Percentiles rank a stretch among this genome's conserved stretches.
Evolutionary conservation across 805 yeast genomes (phyloP).

Genomic region (Nakazawaea holstii): DNA sequence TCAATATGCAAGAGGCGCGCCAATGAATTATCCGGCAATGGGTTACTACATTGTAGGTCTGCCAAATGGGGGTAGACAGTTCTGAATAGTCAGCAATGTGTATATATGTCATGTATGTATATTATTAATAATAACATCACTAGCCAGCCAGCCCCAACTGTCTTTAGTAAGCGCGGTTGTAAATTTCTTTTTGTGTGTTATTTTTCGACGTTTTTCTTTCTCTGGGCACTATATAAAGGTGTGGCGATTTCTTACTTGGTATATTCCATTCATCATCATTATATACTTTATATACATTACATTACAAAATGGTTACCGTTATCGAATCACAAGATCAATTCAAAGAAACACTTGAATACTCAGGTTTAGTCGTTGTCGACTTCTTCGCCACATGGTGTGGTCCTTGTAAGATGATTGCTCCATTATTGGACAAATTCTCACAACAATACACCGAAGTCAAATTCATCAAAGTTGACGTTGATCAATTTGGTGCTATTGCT

Average conservation of each 20-base stretch:
- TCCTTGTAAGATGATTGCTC: slow-evolving; percentile 97
- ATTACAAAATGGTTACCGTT: slow-evolving; percentile 43
- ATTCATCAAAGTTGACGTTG: slow-evolving; percentile 91
- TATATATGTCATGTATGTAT: background rate
- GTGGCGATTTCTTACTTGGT: background rate
- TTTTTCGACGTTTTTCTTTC: background rate
- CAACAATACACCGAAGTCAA: slow-evolving; percentile 58
- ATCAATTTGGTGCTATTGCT: slow-evolving; percentile 72
- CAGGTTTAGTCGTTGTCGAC: slow-evolving; percentile 85
- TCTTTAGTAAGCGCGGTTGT: background rate
- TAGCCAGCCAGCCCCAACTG: background rate
- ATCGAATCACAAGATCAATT: slow-evolving; percentile 51
- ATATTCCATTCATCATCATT: too few species aligned
- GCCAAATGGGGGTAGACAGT: slow-evolving; percentile 10
- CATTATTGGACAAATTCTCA: slow-evolving; percentile 80
- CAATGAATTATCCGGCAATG: background rate
- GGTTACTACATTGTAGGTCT: slow-evolving; percentile 7
- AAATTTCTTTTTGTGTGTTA: background rate
- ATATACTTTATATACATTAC: too few species aligned
- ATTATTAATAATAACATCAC: too few species aligned
- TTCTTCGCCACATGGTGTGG: slow-evolving; percentile 99
- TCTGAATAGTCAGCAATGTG: too few species aligned
- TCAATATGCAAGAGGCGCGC: slow-evolving; percentile 2
- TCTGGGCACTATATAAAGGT: background rate
- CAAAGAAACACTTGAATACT: slow-evolving; percentile 52